phyloP scores from a whole-genome alignment of 768 basidiomycete genomes.

The Lactarius trivialis region DNA sequence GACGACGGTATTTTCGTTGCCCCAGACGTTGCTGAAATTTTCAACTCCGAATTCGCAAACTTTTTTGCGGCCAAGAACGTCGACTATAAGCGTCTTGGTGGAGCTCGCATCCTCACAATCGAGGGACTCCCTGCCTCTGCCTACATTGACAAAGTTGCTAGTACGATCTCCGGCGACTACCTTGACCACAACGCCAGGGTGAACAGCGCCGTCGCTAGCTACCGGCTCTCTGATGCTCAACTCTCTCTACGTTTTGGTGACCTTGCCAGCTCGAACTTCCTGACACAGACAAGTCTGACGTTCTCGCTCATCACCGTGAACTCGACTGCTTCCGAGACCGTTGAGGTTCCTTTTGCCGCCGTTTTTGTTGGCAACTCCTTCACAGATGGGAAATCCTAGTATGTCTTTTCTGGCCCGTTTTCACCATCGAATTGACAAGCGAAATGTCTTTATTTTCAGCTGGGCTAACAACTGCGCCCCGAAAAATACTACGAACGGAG shows the following conservation, averaged over 20 bases:
- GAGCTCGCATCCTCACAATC: conserved; percentile 49
- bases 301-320: conserved; percentile 43
- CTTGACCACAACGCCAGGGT: conserved; percentile 57
- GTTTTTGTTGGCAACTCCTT: conserved; percentile 42
- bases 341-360: conserved; percentile 48
- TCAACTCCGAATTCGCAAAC: conserved; percentile 40
- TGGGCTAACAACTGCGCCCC: conserved; percentile 57
- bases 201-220: conserved; percentile 56
- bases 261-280: conserved; percentile 47
- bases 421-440: neutral
- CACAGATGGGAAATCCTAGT: conserved; percentile 48
- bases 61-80: conserved; percentile 42
- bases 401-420: conserved; percentile 23
- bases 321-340: conserved; percentile 42
- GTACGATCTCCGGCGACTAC: conserved; percentile 53
- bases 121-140: conserved; percentile 45
- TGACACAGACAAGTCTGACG: conserved; percentile 40
- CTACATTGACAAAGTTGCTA: conserved; percentile 52
- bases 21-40: conserved; percentile 47
- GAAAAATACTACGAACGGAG: conserved; percentile 43
- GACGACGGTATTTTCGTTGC: conserved; percentile 39
- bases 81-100: conserved; percentile 54
- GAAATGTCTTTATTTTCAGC: conserved; percentile 29
- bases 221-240: conserved; percentile 34
- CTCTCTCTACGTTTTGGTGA: conserved; percentile 55